These are phyloP conservation scores for Botrytis elliptica DNA, from an alignment of 2,329 filamentous ascomycete genomes.

Conservation along the genomic window DNA sequence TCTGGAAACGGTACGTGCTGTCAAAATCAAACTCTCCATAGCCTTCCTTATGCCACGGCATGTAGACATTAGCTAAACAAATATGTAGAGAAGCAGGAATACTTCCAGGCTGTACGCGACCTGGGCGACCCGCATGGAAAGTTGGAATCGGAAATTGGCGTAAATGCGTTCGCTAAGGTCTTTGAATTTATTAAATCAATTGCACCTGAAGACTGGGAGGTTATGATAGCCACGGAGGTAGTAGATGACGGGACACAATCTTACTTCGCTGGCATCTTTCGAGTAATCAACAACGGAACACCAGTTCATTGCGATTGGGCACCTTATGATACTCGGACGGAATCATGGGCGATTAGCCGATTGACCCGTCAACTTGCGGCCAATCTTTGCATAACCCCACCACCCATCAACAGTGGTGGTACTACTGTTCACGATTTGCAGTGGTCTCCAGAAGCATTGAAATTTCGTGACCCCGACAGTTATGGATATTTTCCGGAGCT, in stretches of 20 bases:
- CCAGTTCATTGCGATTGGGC: constrained; percentile 35
- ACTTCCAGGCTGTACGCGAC: constrained; percentile 7
- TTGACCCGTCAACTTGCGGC: constrained; percentile 17
- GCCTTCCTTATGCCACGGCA: not conserved
- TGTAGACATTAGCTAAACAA: not conserved
- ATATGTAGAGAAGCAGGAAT: constrained; percentile 11
- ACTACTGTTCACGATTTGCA: constrained; percentile 8
- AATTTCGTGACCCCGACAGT: constrained; percentile 5
- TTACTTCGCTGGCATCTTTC: constrained; percentile 43
- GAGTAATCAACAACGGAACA: constrained; percentile 40
- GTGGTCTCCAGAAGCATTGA: constrained; percentile 11
- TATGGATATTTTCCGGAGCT: constrained; percentile 15
- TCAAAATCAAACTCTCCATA: not conserved
- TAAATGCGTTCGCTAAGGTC: constrained; percentile 10
- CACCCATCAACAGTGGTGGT: not conserved
- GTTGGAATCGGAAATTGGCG: not conserved
- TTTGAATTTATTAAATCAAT: constrained; percentile 13
- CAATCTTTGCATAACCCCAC: not conserved
- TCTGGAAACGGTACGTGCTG: constrained; percentile 11
- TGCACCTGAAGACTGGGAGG: constrained; percentile 11
- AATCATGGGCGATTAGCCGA: constrained; percentile 21
- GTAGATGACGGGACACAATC: constrained; percentile 1
- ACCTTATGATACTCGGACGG: constrained; percentile 24
- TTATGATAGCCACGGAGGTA: constrained; percentile 11
- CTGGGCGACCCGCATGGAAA: not conserved